Conservation (phyloP, 495 filamentous ascomycete species). For the Rusavskia elegans region DNA sequence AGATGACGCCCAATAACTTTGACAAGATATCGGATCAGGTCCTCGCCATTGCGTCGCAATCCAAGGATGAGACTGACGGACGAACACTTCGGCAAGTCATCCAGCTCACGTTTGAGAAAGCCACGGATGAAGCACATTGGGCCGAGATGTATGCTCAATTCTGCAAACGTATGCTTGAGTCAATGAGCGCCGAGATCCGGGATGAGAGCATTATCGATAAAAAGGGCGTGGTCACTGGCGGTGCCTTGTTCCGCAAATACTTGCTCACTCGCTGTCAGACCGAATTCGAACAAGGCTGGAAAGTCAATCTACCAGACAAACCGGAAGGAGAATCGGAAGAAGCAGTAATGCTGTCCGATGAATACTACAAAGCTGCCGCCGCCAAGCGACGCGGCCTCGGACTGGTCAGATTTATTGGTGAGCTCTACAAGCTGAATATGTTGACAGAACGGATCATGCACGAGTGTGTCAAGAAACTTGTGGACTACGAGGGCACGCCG, state of each 20-base stretch:
- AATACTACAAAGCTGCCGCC: constrained; percentile 90
- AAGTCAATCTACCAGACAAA: constrained; percentile 68
- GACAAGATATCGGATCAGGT: constrained; percentile 91
- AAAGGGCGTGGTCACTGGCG: constrained; percentile 73
- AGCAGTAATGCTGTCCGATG: constrained; percentile 74
- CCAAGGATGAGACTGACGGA: constrained; percentile 87
- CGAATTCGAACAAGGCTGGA: constrained; percentile 98
- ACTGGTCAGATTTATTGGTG: constrained; percentile 97
- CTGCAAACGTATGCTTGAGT: constrained; percentile 91
- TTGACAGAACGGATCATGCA: constrained; percentile 99
- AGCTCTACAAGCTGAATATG: constrained; percentile 97
- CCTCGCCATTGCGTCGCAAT: constrained; percentile 79
- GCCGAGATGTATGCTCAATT: constrained; percentile 98
- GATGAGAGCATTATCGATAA: constrained; percentile 88
- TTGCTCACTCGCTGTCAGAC: constrained; percentile 96
- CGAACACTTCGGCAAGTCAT: constrained; percentile 94
- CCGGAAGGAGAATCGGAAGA: constrained; percentile 65
- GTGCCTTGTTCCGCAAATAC: constrained; percentile 93
- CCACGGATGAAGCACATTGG: constrained; percentile 97
- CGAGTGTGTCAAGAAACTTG: constrained; percentile 91
- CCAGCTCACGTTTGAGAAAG: constrained; percentile 97
- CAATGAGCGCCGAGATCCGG: constrained; percentile 87
- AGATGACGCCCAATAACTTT: constrained; percentile 99
- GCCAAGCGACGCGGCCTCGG: constrained; percentile 94
- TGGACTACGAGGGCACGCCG: constrained; percentile 84